Conservation (phyloP, 1,139 yeast genomes). For the Candida pseudoviswanathii region DNA sequence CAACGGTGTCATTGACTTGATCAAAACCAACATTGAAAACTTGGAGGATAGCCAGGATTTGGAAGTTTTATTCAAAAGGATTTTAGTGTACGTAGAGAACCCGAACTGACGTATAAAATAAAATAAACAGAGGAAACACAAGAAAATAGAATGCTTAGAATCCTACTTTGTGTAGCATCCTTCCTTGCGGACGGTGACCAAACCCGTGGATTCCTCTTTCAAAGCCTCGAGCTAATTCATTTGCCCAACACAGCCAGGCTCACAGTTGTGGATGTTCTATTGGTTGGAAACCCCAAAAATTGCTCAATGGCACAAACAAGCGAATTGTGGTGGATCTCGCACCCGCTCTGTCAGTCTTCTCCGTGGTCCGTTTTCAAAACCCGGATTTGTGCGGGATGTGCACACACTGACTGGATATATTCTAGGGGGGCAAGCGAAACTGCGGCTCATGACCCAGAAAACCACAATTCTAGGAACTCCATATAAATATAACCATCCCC, state of each 20-base stretch:
- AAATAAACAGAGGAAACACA: slow-evolving; percentile 10
- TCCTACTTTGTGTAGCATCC: too few relatives aligned
- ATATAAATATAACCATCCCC: too few relatives aligned
- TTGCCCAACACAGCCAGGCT: background rate
- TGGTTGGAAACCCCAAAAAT: too few relatives aligned
- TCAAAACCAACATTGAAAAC: slow-evolving; percentile 71
- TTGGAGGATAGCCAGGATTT: slow-evolving; percentile 34
- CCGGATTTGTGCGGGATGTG: background rate
- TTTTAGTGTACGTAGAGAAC: background rate
- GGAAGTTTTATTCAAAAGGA: background rate
- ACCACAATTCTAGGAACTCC: background rate
- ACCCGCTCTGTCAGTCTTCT: too few relatives aligned
- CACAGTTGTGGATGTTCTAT: background rate
- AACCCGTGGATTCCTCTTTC: too few relatives aligned
- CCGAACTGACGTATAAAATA: background rate
- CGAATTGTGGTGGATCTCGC: background rate
- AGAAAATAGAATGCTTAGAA: background rate
- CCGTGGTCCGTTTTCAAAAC: background rate
- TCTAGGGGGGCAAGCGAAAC: background rate
- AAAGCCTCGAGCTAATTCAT: too few relatives aligned
- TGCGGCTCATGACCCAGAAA: background rate
- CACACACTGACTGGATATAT: background rate
- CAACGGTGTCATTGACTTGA: slow-evolving; percentile 83
- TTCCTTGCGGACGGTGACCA: too few relatives aligned
- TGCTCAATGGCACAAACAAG: too few relatives aligned